A percentile compares a stretch with the other conserved stretches of the same genome.
phyloP scores from a whole-genome alignment of 1,139 yeast species.

The Geotrichum carabidarum region DNA sequence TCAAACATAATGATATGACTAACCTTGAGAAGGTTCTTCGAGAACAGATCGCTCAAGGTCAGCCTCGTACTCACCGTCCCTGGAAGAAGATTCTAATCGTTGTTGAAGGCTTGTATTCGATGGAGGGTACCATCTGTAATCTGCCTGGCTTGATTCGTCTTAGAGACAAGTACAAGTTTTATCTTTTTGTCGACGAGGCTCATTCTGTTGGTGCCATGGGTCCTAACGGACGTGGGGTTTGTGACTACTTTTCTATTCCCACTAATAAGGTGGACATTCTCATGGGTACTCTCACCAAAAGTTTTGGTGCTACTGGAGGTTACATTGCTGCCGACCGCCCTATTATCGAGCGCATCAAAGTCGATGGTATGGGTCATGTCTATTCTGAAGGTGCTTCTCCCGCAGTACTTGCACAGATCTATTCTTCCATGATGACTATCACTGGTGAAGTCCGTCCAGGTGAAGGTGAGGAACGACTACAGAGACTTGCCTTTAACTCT shows the following conservation, averaged over 20 bases:
- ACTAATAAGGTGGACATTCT: conserved; percentile 74
- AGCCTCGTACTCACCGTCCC: conserved; percentile 93
- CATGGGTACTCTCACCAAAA: conserved; percentile 97
- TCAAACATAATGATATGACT: conserved; percentile 86
- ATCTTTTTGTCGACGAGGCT: conserved; percentile 91
- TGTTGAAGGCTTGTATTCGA: conserved; percentile 92
- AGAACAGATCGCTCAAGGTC: conserved; percentile 92
- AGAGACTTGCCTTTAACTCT: conserved; percentile 91
- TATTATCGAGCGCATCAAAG: conserved; percentile 67
- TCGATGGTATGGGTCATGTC: conserved; percentile 65
- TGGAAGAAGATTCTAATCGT: conserved; percentile 93
- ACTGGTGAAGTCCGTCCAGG: conserved; percentile 82
- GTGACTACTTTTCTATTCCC: conserved; percentile 81
- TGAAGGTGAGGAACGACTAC: conserved; percentile 85
- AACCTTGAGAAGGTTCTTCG: conserved; percentile 73
- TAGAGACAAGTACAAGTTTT: conserved; percentile 81
- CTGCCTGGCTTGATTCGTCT: conserved; percentile 71
- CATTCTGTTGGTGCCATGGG: conserved; percentile 98
- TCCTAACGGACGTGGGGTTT: conserved; percentile 86
- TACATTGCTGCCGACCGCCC: conserved; percentile 72
- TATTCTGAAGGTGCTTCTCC: conserved; percentile 88
- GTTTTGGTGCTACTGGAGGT: conserved; percentile 99
- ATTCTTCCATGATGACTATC: conserved; percentile 71
- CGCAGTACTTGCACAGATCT: conserved; percentile 84
- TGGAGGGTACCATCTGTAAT: conserved; percentile 96